Evolutionary conservation across 2,329 filamentous ascomycete genomes (phyloP), one percentile per base, ranked within the genome.

Genomic region (Thielaviopsis musarum): DNA sequence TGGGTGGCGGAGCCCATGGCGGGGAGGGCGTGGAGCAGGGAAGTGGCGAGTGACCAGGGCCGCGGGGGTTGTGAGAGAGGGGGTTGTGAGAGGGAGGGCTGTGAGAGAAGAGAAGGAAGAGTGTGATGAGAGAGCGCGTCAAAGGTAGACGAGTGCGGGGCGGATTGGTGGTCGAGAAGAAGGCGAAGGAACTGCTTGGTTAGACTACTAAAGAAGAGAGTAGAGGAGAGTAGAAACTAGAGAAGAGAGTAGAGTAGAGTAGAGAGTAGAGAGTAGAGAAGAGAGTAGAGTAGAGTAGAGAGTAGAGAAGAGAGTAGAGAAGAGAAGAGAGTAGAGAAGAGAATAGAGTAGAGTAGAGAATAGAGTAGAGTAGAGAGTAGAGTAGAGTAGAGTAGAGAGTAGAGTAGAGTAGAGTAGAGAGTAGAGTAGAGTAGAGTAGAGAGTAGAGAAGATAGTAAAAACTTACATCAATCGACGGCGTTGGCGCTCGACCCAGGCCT

Each of bases 21-120:
- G 0, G 84, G 80, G n/a, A 91, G 70, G 52, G 78, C 78, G 63
- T 87, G 81, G 58, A 88, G 78, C 30, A 91, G 78, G 22, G 83
- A 74, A 2, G 85, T 81, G 0, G 85, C 81, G 6, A 91, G 74
- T 0, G 82, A 84, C 53, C 77, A 77, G 0, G 71, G 68, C 10
- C 6, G 34, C 34, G 9, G 1, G 79, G 77, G n/a, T 80, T 73
- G 0, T 85, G 86, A n/a, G n/a, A n/a, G 6, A 26, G 24, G 24
- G 24, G 3, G 24, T 3, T 26, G 24, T 26, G 24, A 26, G 3
- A 26, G 24, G 1, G 85, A 83, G 58, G 88, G 5, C 19, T 52
- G 17, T 52, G 21, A 83, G 54, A 59, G 57, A 13, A 45, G 21
- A 7, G 59, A 58, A 10, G 56, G 28, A 9, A 56, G 53, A 3